Percentiles rank a stretch among this genome's conserved stretches.
These are phyloP conservation scores for Pelargonium exstipulatum DNA, from an alignment of 441 rosid genomes.

Conservation along the genomic window DNA sequence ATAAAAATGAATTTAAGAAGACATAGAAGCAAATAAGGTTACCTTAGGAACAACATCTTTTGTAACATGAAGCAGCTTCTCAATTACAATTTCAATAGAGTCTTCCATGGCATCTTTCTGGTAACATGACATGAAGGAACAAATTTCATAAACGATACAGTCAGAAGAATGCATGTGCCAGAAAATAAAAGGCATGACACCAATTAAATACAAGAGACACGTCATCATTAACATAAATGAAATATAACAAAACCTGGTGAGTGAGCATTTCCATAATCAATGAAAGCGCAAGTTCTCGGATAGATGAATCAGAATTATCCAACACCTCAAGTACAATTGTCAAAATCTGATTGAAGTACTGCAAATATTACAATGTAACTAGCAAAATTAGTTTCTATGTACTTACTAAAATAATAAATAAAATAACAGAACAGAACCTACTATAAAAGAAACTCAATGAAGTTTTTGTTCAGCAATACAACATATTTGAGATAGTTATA, in stretches of 20 bases:
- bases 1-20: constrained; percentile 13
- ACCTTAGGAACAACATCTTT: constrained; percentile 68
- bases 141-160: not conserved
- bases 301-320: constrained; percentile 66
- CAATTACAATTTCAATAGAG: constrained; percentile 80
- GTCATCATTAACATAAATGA: not conserved
- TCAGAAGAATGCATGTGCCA: not conserved
- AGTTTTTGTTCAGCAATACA: not conserved
- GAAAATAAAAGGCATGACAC: constrained; percentile 4
- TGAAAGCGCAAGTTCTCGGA: constrained; percentile 68
- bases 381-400: not conserved
- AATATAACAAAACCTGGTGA: constrained; percentile 50
- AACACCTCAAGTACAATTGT: constrained; percentile 90
- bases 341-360: constrained; percentile 97
- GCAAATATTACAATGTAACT: constrained; percentile 24
- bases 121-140: constrained; percentile 21
- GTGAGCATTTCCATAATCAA: constrained; percentile 81
- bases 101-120: constrained; percentile 85
- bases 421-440: not conserved
- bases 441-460: not conserved
- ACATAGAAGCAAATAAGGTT: constrained; percentile 21
- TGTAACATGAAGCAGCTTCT: constrained; percentile 74
- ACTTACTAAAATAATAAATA: no score
- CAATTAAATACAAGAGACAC: constrained; percentile 6
- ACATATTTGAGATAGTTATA: not conserved